phyloP scores from a whole-genome alignment of 495 filamentous ascomycete genomes.

The Platismatia glauca region DNA sequence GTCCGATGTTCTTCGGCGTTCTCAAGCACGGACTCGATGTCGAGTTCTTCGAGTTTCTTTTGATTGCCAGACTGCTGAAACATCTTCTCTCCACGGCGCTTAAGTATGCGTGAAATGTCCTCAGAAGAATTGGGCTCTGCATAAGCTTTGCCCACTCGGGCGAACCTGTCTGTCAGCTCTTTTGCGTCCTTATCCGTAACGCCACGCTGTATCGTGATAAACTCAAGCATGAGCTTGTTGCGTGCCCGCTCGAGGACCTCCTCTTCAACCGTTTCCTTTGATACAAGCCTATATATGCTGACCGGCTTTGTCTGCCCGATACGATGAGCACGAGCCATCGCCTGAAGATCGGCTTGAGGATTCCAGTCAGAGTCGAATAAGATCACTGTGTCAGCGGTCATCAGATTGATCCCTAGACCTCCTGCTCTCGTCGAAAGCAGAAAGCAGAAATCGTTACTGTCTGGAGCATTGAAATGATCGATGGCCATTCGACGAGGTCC shows the following conservation, averaged over 20 bases:
- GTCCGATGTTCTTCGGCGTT: conserved; percentile 95
- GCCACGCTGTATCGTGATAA: conserved; percentile 91
- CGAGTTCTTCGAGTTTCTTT: conserved; percentile 91
- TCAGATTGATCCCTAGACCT: conserved; percentile 94
- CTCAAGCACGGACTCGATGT: conserved; percentile 92
- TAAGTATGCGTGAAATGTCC: conserved; percentile 87
- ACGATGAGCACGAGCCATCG: conserved; percentile 95
- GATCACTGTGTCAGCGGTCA: conserved; percentile 97
- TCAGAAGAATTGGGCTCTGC: conserved; percentile 76
- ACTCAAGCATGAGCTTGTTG: conserved; percentile 98
- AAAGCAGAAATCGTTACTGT: conserved; percentile 92
- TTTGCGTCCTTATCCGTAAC: conserved; percentile 76
- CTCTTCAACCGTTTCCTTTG: conserved; percentile 96
- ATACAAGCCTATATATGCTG: conserved; percentile 88
- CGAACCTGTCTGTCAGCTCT: conserved; percentile 63
- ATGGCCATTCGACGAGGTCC: conserved; percentile 80
- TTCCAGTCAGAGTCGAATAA: conserved; percentile 99
- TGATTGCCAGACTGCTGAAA: conserved; percentile 96
- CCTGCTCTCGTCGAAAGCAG: conserved; percentile 90
- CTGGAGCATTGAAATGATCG: conserved; percentile 93
- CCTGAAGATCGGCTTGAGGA: conserved; percentile 93
- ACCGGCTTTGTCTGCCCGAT: conserved; percentile 96
- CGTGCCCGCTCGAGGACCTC: conserved; percentile 91
- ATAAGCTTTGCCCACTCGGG: conserved; percentile 39
- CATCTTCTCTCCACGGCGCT: conserved; percentile 89